Base-by-base conservation (phyloP, 2,329 filamentous ascomycete genomes). In the Neonectria sp. region DNA sequence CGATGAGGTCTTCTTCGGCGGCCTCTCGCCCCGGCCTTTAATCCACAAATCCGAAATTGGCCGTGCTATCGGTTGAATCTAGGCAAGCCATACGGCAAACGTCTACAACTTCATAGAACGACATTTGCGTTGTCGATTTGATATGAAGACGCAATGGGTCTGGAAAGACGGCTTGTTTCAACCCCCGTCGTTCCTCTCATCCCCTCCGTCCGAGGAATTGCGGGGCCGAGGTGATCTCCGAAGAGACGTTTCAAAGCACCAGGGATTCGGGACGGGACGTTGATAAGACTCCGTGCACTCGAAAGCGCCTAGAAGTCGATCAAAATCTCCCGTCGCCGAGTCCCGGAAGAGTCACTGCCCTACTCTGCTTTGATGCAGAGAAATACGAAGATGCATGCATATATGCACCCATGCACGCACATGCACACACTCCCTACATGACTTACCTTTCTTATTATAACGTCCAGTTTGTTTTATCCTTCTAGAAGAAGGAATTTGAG, bases 51-150 rank as follows among this genome's bases (percentile, higher is more conserved):
- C 82, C 12, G 82, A 85, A 53, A 89, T 89, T 77, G 87, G 87
- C 6, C 82, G 84, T 31, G 87, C 87, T 3, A 84, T 89, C 60
- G 86, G 86, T n/a, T 89, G 81, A 86, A 55, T 64, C 48, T 29
- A 40, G 21, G 49, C 40, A 61, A 55, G 29, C 49, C 24, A 48
- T 49, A 63, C 33, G 55, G 55, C 56, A 49, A 61, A 62, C 37
- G 33, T 55, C 61, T 64, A 58, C 40, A 49, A 65, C 66, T 60
- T 61, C 52, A 55, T 52, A 37, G 60, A 62, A 53, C 53, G 53
- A 62, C 58, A 66, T 53, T 53, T 40, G 21, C 35, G 21, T 48
- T 57, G 45, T 61, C 53, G 6, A 62, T 53, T 40, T 31, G 56
- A 49, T 37, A 40, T n/a, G 49, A n/a, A 53, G 29, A 62, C 45